These are phyloP conservation scores for Arthroderma sp. DNA, from an alignment of 2,329 filamentous ascomycete species.

Conservation along the genomic window DNA sequence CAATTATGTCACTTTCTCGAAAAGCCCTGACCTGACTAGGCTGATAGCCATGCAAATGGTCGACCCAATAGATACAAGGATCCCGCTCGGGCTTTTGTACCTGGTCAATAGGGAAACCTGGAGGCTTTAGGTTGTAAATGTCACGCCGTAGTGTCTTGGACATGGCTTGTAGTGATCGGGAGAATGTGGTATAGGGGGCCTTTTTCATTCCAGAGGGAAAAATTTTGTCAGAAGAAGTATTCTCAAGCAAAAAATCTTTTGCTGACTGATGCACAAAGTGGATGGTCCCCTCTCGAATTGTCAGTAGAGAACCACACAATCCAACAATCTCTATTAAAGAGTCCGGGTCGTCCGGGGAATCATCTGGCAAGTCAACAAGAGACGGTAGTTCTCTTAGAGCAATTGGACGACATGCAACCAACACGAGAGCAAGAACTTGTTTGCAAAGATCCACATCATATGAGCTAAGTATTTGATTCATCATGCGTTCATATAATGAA, in stretches of 20 bases:
- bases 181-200: neutral
- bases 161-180: neutral
- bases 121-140: neutral
- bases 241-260: conserved; percentile 12
- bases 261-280: conserved; percentile 19
- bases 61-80: neutral
- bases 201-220: neutral
- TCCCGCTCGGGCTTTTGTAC: neutral
- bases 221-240: neutral
- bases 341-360: neutral
- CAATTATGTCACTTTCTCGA: too few relatives aligned
- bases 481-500: conserved; percentile 16
- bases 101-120: neutral
- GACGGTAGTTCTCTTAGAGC: conserved; percentile 21
- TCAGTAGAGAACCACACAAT: conserved; percentile 16
- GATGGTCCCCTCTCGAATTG: conserved; percentile 9
- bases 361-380: conserved; percentile 11
- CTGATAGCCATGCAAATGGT: neutral
- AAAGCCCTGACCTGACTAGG: too few relatives aligned
- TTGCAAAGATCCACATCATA: conserved; percentile 20
- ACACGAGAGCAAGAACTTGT: conserved; percentile 22
- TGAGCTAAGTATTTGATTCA: conserved; percentile 16
- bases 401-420: conserved; percentile 26
- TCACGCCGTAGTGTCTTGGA: neutral
- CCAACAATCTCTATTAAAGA: conserved; percentile 9